Evolutionary conservation across 1,284 basidiomycete species (phyloP), one percentile per base, ranked within the genome.

Genomic region (Rhodotorula sp.): DNA sequence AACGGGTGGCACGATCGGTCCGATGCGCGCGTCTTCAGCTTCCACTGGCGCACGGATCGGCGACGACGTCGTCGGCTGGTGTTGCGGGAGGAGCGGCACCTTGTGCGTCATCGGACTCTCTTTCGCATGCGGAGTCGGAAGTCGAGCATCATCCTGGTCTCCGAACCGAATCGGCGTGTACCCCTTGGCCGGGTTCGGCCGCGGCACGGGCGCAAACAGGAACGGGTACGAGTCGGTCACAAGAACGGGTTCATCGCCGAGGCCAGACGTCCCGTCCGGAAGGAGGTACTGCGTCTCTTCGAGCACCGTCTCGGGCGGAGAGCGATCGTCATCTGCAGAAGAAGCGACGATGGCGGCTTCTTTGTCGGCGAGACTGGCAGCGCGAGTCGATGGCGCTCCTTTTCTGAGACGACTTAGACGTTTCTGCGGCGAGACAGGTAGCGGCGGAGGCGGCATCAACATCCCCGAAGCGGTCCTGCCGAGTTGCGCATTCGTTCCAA

Each of bases 371-470:
- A 15, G 42, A n/a, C 29, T 49, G 14, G 56, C 57, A 4, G 26
- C 54, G 10, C 62, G 57, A 4, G 57, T 45, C 24, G 64, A 65
- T 4, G 64, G 56, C 26, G 56, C 64, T 0, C 64, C 58, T 12
- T 42, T 42, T 10, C 45, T 42, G 8, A 60, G 56, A 14, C 64
- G 64, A 8, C 24, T 24, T 20, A 29, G 55, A 10, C 53, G 53
- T 18, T 54, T 54, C 26, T 54, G 24, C 17, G 53, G 53, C 24
- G 53, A 54, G 22, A 44, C 26, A 30, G 65, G 69, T 20, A 67
- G 4, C 1, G 66, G 57, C 1, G 69, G 69, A 2, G 69, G 66
- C 22, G 69, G 69, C 66, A 67, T 70, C 29, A 70, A 62, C 30
- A 70, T 33, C 3, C 37, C 63, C 6, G 63, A 65, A 20, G 56